These are phyloP conservation scores for Fusarium tanahbumbuense DNA, from an alignment of 2,329 filamentous ascomycete genomes.

Conservation along the genomic window DNA sequence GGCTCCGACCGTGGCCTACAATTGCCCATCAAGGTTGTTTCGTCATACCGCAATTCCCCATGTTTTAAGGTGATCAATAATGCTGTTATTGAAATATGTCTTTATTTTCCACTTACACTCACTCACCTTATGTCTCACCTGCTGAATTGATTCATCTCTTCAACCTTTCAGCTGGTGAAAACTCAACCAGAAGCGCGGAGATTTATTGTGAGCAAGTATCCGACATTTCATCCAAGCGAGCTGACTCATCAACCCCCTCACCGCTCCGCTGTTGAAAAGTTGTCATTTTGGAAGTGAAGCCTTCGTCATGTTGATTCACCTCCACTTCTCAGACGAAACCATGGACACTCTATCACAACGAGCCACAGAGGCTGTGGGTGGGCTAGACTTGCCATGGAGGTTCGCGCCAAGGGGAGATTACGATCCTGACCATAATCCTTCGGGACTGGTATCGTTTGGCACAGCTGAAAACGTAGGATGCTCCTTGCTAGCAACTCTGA, in stretches of 20 bases:
- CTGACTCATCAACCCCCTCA: constrained; percentile 36
- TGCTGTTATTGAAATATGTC: not conserved
- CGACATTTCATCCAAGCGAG: not conserved
- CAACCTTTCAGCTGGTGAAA: not conserved
- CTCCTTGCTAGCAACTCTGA: not conserved
- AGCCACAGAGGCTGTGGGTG: constrained; percentile 40
- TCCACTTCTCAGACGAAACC: constrained; percentile 21
- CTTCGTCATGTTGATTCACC: constrained; percentile 26
- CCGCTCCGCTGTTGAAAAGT: constrained; percentile 1
- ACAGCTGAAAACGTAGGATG: constrained; percentile 59
- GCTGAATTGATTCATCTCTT: no score
- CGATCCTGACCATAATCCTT: constrained; percentile 52
- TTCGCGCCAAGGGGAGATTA: constrained; percentile 52
- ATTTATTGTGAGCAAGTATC: constrained; percentile 4
- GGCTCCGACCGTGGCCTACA: not conserved
- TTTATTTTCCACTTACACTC: not conserved
- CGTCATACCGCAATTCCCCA: not conserved
- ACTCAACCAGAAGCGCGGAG: not conserved
- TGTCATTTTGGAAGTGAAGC: not conserved
- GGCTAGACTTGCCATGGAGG: constrained; percentile 49
- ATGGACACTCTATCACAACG: constrained; percentile 39
- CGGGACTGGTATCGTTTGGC: constrained; percentile 60
- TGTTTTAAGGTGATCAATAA: no score
- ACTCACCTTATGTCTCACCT: not conserved
- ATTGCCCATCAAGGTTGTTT: constrained; percentile 20